Evolutionary conservation across 306 rosid genomes (phyloP).

Genomic region (cucumber (Cucumis sativus)): Cucumber_9930_V3 NC_026656.2:21225501-21226000

Average conservation of each 20-base stretch:
- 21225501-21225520: constrained; percentile 3
- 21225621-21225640: constrained; percentile 42
- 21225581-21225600: constrained; percentile 51
- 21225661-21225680: too few relatives aligned
- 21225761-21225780: too few relatives aligned
- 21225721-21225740: too few relatives aligned
- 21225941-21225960: constrained; percentile 74
- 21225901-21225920: constrained; percentile 21
- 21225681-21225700: too few relatives aligned
- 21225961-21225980: constrained; percentile 60
- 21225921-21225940: constrained; percentile 85
- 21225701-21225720: too few relatives aligned
- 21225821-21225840: too few relatives aligned
- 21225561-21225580: constrained; percentile 63
- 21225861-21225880: too few relatives aligned
- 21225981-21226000: constrained; percentile 61
- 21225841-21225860: too few relatives aligned
- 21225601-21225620: constrained; percentile 55
- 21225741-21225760: too few relatives aligned
- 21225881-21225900: too few relatives aligned
- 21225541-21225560: constrained; percentile 50
- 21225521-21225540: constrained; percentile 35
- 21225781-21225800: too few relatives aligned
- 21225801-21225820: too few relatives aligned
- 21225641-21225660: background rate